phyloP scores from a whole-genome alignment of 108 stramenopile genomes.

The Nannochloropsis oceanica region DNA sequence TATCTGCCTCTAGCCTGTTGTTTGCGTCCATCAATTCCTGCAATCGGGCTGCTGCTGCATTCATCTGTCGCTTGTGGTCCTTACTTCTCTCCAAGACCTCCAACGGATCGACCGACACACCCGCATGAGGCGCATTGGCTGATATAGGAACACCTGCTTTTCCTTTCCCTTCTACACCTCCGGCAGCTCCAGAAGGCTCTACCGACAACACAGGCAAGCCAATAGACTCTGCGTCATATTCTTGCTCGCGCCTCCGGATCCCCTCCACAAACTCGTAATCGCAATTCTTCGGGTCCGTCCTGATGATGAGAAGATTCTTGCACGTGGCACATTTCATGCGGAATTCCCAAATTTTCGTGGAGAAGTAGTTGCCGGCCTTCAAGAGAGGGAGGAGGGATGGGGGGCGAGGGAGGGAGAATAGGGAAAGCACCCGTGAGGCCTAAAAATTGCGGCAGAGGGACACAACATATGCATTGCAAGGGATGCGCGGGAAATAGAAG shows the following conservation, averaged over 20 bases:
- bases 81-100: not conserved
- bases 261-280: conserved; percentile 36
- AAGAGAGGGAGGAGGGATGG: not conserved
- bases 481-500: no score
- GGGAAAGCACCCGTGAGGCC: not conserved
- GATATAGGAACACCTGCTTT: not conserved
- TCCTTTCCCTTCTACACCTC: not conserved
- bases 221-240: not conserved
- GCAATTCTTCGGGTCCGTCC: conserved; percentile 42
- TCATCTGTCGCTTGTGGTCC: not conserved
- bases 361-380: conserved; percentile 58
- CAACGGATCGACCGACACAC: not conserved
- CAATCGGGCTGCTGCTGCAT: not conserved
- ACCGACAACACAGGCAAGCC: not conserved
- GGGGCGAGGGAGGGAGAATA: not conserved
- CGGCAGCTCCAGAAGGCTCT: not conserved
- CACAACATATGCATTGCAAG: no score
- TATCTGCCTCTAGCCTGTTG: not conserved
- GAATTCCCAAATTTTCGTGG: conserved; percentile 76
- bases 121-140: not conserved
- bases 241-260: conserved; percentile 16
- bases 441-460: no score
- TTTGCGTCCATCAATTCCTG: not conserved
- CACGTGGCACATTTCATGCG: conserved; percentile 70
- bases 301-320: conserved; percentile 47